These are phyloP conservation scores for Paecilomyces sp. DNA, from an alignment of 2,329 filamentous ascomycete species.

Conservation along the genomic window DNA sequence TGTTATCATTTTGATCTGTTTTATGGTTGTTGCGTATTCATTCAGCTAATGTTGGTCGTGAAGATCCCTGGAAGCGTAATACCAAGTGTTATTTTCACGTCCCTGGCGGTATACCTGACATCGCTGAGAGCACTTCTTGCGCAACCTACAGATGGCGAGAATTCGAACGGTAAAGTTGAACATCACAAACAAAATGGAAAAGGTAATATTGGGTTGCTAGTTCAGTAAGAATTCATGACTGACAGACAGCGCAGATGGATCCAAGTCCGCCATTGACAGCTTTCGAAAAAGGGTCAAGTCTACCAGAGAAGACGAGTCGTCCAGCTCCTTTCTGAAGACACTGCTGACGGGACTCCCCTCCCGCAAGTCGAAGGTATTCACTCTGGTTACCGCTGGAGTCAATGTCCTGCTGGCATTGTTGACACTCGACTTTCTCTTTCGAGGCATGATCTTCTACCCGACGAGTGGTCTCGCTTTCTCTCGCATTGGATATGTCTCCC, in stretches of 20 bases:
- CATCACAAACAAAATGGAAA: neutral
- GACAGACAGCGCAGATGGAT: neutral
- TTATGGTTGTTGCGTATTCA: neutral
- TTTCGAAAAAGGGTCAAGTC: neutral
- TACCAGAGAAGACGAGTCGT: conserved; percentile 1
- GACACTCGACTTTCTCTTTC: conserved; percentile 70
- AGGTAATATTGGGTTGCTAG: neutral
- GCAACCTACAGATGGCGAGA: conserved; percentile 1
- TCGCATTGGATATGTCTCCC: conserved; percentile 78
- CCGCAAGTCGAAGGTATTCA: conserved; percentile 59
- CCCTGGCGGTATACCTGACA: conserved; percentile 40
- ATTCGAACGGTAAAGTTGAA: neutral
- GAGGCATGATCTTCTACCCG: conserved; percentile 62
- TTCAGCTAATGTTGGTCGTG: conserved; percentile 4
- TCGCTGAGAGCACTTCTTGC: conserved; percentile 21
- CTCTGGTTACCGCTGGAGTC: conserved; percentile 60
- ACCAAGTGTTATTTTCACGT: conserved; percentile 31
- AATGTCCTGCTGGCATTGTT: conserved; percentile 65
- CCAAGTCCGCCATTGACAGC: conserved; percentile 1
- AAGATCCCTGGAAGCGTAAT: conserved; percentile 34
- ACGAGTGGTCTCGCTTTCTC: conserved; percentile 75
- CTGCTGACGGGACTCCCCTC: conserved; percentile 71
- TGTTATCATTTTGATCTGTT: neutral
- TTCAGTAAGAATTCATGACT: neutral
- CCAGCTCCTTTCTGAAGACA: conserved; percentile 47